Evolutionary conservation across 2,329 filamentous ascomycete genomes (phyloP).

Genomic region (Epichloe sp.): DNA sequence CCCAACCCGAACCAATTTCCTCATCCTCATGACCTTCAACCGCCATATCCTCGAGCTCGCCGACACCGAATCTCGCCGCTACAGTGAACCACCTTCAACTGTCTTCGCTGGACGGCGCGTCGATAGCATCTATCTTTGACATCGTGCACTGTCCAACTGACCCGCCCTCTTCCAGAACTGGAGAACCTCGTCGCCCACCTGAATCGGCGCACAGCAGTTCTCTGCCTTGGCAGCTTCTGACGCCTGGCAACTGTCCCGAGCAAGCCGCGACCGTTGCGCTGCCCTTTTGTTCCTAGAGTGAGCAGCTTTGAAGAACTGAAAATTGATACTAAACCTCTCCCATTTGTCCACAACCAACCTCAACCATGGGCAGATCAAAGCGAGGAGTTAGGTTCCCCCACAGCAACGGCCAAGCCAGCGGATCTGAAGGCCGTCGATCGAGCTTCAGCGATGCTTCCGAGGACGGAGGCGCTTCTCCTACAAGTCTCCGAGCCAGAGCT

Average conservation of each 20-base stretch:
- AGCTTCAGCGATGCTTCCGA: conserved; percentile 63
- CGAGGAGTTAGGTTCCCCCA: conserved; percentile 44
- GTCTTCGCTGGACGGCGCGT: neutral
- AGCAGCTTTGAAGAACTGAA: too few relatives aligned
- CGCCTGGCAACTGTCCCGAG: neutral
- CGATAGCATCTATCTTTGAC: neutral
- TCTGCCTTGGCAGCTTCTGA: neutral
- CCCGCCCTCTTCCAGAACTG: too few relatives aligned
- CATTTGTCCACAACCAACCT: neutral
- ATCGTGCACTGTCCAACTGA: neutral
- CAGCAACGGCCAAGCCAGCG: conserved; percentile 28
- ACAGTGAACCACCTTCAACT: neutral
- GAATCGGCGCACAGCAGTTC: neutral
- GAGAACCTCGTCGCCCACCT: too few relatives aligned
- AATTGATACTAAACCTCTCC: neutral
- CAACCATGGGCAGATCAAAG: conserved; percentile 24
- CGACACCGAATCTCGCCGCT: neutral
- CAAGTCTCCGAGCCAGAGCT: conserved; percentile 14
- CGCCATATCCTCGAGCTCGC: conserved; percentile 1
- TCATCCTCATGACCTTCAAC: neutral
- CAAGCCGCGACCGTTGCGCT: neutral
- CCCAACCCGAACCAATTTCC: neutral
- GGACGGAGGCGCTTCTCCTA: conserved; percentile 25
- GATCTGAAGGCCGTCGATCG: conserved; percentile 44
- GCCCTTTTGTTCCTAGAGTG: neutral